A percentile compares a stretch with the other conserved stretches of the same genome.
Conservation (phyloP, 139 green algal species). For the Eudorina sp. region DNA sequence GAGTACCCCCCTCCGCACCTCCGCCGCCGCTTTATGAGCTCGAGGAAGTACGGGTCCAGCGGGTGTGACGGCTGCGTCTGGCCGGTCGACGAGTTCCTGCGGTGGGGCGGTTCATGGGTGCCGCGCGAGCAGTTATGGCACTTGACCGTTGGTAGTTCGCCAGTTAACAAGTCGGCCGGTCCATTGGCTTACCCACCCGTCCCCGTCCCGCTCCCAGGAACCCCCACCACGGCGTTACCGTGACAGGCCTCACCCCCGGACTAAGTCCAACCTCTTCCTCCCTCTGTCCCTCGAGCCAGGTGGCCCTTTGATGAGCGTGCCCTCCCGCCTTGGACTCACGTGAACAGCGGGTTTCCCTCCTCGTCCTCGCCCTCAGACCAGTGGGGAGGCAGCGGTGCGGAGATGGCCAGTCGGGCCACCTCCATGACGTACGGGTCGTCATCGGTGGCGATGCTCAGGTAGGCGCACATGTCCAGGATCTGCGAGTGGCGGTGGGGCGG, state of each 20-base stretch:
- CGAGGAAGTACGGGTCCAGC: constrained; percentile 80
- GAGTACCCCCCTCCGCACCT: background rate
- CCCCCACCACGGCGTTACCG: too few species aligned
- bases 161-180: background rate
- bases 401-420: constrained; percentile 2
- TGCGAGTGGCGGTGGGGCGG: constrained; percentile 7
- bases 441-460: constrained; percentile 58
- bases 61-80: constrained; percentile 66
- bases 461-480: constrained; percentile 72
- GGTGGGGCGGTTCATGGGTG: constrained; percentile 17
- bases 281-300: too few species aligned
- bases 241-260: too few species aligned
- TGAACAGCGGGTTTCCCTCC: constrained; percentile 46
- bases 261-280: background rate
- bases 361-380: constrained; percentile 61
- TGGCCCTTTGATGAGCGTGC: too few species aligned
- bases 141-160: background rate
- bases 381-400: constrained; percentile 56
- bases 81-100: constrained; percentile 63
- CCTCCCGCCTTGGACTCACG: background rate
- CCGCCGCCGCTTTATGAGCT: constrained; percentile 61
- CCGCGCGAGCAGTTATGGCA: too few species aligned
- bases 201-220: too few species aligned
- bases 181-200: too few species aligned
- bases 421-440: constrained; percentile 61